Percentiles rank a stretch among this genome's conserved stretches.
Conservation (phyloP, 169 alveolate species). For the Sarcocystis neurona region DNA sequence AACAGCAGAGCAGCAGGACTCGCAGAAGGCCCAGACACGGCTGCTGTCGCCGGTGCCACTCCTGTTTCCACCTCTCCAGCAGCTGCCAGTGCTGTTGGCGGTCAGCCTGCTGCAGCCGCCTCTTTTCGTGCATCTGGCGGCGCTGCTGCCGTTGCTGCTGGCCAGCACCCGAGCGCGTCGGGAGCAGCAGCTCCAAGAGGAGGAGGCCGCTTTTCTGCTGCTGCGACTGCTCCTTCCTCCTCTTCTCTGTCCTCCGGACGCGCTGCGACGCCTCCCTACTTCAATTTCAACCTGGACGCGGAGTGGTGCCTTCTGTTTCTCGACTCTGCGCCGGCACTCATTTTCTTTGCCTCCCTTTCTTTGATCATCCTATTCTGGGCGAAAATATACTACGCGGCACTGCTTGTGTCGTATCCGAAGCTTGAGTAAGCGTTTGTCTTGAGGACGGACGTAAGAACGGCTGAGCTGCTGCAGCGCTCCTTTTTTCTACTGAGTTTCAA, state of each 20-base stretch:
- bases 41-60: too few relatives aligned
- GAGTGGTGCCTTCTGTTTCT: constrained; percentile 51
- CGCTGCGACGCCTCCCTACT: constrained; percentile 2
- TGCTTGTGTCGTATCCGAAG: constrained; percentile 49
- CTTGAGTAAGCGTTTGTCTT: constrained; percentile 23
- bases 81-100: background rate
- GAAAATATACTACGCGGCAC: constrained; percentile 54
- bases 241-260: background rate
- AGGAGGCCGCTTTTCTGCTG: constrained; percentile 9
- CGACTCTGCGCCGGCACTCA: constrained; percentile 48
- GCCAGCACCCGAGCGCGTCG: background rate
- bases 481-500: too few relatives aligned
- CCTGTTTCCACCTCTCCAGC: too few relatives aligned
- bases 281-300: constrained; percentile 43
- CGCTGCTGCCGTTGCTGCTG: background rate
- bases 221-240: background rate
- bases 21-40: too few relatives aligned
- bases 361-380: constrained; percentile 61
- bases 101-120: constrained; percentile 17
- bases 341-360: constrained; percentile 48
- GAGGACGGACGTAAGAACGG: too few relatives aligned
- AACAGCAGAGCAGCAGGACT: too few relatives aligned
- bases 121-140: constrained; percentile 32
- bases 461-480: too few relatives aligned
- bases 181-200: background rate